Evolutionary conservation across 208 protist species (phyloP), one percentile per base, ranked within the genome.

Genomic region (Balamuthia mandrillaris): DNA sequence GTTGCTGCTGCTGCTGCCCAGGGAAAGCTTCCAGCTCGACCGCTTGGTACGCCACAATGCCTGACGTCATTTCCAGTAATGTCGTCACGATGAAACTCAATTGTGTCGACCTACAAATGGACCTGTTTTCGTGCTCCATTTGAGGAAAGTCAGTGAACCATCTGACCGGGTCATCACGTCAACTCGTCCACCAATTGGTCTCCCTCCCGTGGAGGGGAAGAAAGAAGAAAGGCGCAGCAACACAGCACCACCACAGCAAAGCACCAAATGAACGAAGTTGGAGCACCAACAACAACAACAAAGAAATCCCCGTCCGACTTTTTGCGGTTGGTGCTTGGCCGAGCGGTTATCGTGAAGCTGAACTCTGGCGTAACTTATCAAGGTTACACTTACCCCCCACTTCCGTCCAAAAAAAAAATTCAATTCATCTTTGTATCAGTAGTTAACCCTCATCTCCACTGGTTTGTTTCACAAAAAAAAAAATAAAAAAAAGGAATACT

Each of bases 321-420:
- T 72, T 87, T 96, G 37, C 94, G 95, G 88, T 45, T 65, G 10
- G 90, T 95, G 49, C 78, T 95, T 14, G 94, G 94, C 31, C 86
- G 92, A 51, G 93, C 95, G 12, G 94, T 96, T 4, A 85, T 95
- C 37, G 95, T 97, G 21, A 96, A 97, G 88, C 91, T 97, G 45
- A 96, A 96, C 77, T 94, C 88, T n/a, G 95, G 95, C 35, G 91
- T 95, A 10, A 93, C 94, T 65, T 97, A 96, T 87, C 87, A 90
- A 91, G 95, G 94, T 94, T 31, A 66, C 51, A 45, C 6, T 18
- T 24, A 12, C 4, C 6, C 10, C 49, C 27, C 1, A 42, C 16
- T 41, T 5, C 33, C 10, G 54, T 29, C 37, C 68, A 12, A 31
- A 37, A 10, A 61, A 37, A 9, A 74, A 74, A n/a, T n/a, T 14